Conservation (phyloP, 106 monocot genomes). For the Acorus calamus region DNA sequence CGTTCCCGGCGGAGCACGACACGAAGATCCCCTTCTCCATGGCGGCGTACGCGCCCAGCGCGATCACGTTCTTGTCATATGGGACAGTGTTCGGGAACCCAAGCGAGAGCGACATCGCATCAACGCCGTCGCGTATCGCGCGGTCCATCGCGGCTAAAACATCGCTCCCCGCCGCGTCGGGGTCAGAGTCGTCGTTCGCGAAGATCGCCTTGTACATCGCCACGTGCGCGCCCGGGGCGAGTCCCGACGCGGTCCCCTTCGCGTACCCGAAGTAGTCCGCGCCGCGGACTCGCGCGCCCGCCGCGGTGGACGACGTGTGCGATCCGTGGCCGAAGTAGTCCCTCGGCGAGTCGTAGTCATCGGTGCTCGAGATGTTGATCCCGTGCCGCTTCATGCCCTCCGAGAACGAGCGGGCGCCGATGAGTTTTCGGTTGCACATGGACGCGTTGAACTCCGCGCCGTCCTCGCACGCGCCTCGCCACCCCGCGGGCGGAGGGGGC, state of each 20-base stretch:
- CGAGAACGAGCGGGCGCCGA: constrained; percentile 38
- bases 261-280: constrained; percentile 42
- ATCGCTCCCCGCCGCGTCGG: constrained; percentile 34
- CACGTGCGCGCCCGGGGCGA: constrained; percentile 29
- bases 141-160: constrained; percentile 38
- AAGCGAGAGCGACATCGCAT: constrained; percentile 40
- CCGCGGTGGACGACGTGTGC: constrained; percentile 41
- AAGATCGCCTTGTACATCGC: constrained; percentile 47
- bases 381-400: constrained; percentile 19
- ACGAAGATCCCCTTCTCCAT: constrained; percentile 33
- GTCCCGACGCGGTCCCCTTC: constrained; percentile 32
- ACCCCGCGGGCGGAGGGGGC: constrained; percentile 23
- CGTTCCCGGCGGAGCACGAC: constrained; percentile 35
- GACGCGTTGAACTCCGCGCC: constrained; percentile 35
- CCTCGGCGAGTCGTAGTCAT: constrained; percentile 19
- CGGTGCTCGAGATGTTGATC: not conserved
- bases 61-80: constrained; percentile 37
- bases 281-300: constrained; percentile 21
- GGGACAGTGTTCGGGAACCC: constrained; percentile 29
- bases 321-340: constrained; percentile 39
- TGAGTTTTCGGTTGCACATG: constrained; percentile 31
- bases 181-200: not conserved
- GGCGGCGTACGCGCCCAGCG: constrained; percentile 32
- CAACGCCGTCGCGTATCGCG: constrained; percentile 34
- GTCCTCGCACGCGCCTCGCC: constrained; percentile 33